Conservation (phyloP, 2,329 filamentous ascomycete genomes). For the Clarireedia paspali region DNA sequence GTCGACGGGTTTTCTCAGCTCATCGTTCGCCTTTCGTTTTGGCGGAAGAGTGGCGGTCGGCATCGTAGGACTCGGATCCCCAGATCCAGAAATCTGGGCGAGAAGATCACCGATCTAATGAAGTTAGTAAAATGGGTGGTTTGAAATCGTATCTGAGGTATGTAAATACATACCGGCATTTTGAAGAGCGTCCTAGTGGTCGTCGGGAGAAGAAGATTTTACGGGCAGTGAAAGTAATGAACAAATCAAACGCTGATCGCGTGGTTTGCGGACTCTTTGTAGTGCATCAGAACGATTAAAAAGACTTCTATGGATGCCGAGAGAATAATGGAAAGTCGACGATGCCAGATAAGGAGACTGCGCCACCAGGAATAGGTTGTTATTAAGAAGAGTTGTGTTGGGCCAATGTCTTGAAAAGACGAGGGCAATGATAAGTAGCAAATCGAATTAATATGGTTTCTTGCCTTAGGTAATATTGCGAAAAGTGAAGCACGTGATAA, state of each 20-base stretch:
- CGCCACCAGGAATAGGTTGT: not conserved
- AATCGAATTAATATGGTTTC: not conserved
- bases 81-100: conserved; percentile 54
- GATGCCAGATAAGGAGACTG: not conserved
- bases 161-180: conserved; percentile 23
- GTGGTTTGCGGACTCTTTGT: conserved; percentile 10
- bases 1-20: conserved; percentile 33
- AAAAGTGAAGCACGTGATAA: not conserved
- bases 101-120: conserved; percentile 48
- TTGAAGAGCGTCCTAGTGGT: conserved; percentile 8
- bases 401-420: not conserved
- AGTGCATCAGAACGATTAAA: conserved; percentile 14
- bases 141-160: not conserved
- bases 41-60: conserved; percentile 26
- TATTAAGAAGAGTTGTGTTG: conserved; percentile 5
- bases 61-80: conserved; percentile 35
- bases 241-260: conserved; percentile 16
- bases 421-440: not conserved
- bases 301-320: not conserved
- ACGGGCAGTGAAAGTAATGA: not conserved
- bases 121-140: conserved; percentile 17
- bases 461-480: not conserved
- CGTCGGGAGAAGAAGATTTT: not conserved
- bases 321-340: not conserved
- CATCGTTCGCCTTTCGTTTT: conserved; percentile 53